Conservation (phyloP, 2,329 filamentous ascomycete species). For the Pseudovirgaria hyperparasitica region DNA sequence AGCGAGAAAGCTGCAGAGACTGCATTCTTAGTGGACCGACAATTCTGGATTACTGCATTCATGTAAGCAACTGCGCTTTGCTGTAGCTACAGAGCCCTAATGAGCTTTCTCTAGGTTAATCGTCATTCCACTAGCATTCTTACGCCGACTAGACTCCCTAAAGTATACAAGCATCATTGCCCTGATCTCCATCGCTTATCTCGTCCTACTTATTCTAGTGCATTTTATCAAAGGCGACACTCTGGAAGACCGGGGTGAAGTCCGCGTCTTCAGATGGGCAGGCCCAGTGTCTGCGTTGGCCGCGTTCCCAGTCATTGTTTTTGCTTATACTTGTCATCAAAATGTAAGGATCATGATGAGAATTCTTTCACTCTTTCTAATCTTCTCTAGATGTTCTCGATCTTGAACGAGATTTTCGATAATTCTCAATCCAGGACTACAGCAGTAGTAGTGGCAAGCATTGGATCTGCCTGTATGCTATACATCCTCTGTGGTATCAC, state of each 20-base stretch:
- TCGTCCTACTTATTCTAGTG: constrained; percentile 85
- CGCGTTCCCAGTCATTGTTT: constrained; percentile 87
- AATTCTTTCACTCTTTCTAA: constrained; percentile 4
- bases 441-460: constrained; percentile 67
- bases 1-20: constrained; percentile 48
- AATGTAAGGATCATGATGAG: constrained; percentile 50
- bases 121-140: constrained; percentile 87
- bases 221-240: constrained; percentile 75
- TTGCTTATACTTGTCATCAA: constrained; percentile 98
- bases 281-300: constrained; percentile 68
- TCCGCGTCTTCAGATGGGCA: constrained; percentile 67
- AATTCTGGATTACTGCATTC: constrained; percentile 97
- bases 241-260: constrained; percentile 56
- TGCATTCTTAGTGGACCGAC: constrained; percentile 71
- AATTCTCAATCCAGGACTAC: constrained; percentile 69
- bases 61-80: too few species aligned
- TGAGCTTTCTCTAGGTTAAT: constrained; percentile 48
- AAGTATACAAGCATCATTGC: constrained; percentile 95
- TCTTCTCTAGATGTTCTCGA: constrained; percentile 76
- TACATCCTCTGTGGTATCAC: constrained; percentile 91
- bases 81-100: too few species aligned
- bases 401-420: constrained; percentile 85
- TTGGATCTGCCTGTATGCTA: constrained; percentile 73
- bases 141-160: constrained; percentile 81
- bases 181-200: constrained; percentile 82